Percentiles rank a stretch among this genome's conserved stretches.
Conservation (phyloP, 345 rosid species). For the Triadica sebifera region DNA sequence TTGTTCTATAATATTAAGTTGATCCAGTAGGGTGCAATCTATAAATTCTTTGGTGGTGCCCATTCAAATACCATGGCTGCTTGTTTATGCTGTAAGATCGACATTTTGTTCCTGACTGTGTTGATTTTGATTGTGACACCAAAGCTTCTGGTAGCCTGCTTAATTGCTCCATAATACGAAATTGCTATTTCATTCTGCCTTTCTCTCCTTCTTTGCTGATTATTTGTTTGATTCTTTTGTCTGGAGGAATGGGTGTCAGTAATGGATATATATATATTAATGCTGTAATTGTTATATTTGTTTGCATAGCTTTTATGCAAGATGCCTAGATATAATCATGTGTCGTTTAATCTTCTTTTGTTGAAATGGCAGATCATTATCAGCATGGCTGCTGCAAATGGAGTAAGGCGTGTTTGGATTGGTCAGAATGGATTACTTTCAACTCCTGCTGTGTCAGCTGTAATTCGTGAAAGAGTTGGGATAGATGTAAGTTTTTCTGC, state of each 20-base stretch:
- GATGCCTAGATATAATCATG: background rate
- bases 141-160: background rate
- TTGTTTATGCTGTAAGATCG: background rate
- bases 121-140: background rate
- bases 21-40: background rate
- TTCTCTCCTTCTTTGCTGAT: background rate
- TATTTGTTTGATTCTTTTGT: background rate
- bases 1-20: no score
- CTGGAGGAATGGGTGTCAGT: no score
- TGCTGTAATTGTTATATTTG: background rate
- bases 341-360: background rate
- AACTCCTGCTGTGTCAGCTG: constrained; percentile 99
- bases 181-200: background rate
- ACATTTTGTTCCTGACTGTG: background rate
- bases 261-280: background rate
- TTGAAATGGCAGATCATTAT: constrained; percentile 60
- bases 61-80: background rate
- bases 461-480: constrained; percentile 90
- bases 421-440: constrained; percentile 94
- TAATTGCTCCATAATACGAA: background rate
- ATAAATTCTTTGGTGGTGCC: background rate
- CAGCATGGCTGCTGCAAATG: constrained; percentile 96
- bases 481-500: constrained; percentile 62
- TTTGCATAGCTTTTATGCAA: background rate
- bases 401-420: constrained; percentile 91